Evolutionary conservation across 768 basidiomycete species (phyloP).

Genomic region (Mycena amicta): DNA sequence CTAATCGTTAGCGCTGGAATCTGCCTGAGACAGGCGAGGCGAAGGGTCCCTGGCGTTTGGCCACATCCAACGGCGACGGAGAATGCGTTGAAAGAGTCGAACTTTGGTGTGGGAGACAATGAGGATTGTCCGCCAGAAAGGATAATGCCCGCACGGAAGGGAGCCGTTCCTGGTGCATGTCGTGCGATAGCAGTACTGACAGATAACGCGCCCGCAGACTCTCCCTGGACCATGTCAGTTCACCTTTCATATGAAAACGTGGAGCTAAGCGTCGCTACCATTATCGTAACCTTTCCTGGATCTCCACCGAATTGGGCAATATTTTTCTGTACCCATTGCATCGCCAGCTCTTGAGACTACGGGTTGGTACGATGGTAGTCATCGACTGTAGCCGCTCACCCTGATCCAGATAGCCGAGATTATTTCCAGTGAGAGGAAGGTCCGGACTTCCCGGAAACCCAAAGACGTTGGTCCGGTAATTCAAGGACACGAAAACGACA

Average conservation of each 20-base stretch:
- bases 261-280: constrained; percentile 5
- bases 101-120: not conserved
- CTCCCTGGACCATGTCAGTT: not conserved
- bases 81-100: constrained; percentile 18
- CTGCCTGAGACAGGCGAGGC: constrained; percentile 26
- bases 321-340: constrained; percentile 46
- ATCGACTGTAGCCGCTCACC: not conserved
- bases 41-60: constrained; percentile 19
- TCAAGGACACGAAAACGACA: constrained; percentile 10
- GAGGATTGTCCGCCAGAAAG: constrained; percentile 12
- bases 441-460: constrained; percentile 17
- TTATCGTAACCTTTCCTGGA: constrained; percentile 33
- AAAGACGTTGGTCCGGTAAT: constrained; percentile 20
- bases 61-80: constrained; percentile 20
- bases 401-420: constrained; percentile 33
- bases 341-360: constrained; percentile 20
- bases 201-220: constrained; percentile 15
- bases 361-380: not conserved
- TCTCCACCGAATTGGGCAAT: constrained; percentile 50
- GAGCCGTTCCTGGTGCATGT: constrained; percentile 5
- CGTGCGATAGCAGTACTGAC: constrained; percentile 1
- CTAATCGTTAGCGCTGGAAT: constrained; percentile 24
- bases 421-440: constrained; percentile 15
- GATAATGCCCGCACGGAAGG: constrained; percentile 19
- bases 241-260: not conserved